Evolutionary conservation across 2,329 filamentous ascomycete species (phyloP), one percentile per base, ranked within the genome.

Genomic region (Trichophyton simii): DNA sequence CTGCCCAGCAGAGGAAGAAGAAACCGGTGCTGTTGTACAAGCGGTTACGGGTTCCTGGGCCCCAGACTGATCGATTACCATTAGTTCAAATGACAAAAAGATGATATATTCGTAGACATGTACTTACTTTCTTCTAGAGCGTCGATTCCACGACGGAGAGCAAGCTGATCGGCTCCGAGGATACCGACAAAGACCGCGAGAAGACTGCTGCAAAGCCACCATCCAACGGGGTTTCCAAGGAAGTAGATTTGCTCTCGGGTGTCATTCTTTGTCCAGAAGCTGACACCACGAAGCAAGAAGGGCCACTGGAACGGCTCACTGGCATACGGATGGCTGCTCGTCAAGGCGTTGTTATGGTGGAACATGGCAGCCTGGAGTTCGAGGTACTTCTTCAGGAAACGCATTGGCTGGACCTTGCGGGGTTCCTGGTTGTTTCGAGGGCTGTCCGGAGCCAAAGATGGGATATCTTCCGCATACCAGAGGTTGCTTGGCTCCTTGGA

Each of bases 21-120:
- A 99, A 99, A 25, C 94, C 94, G 0, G 94, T 97, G 60, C 91
- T 96, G 81, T 97, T 97, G 78, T 99, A 99, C 58, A 99, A 82
- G 65, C 91, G 91, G 25, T 89, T 91, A 66, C 94, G 91, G 34
- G 94, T 91, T 66, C 91, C 91, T 87, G 71, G 57, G 44, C 72
- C 75, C 74, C 74, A 76, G 59, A 76, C 73, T 79, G 63, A 57
- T 64, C 50, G 55, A 38, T 3, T n/a, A 61, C 28, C n/a, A 54
- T 6, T 55, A 55, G 52, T 38, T 15, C 31, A 25, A 22, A 22
- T 42, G 3, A 31, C 28, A 15, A 36, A 4, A 4, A 15, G 6
- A 25, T 18, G n/a, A 8, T 8, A n/a, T 20, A 20, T 22, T 22
- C 22, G 57, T 34, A 11, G 34, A 50, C 20, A 31, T 20, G n/a